These are phyloP conservation scores for Cylindrotheca fusiformis DNA, from an alignment of 108 stramenopile genomes.

Conservation along the genomic window DNA sequence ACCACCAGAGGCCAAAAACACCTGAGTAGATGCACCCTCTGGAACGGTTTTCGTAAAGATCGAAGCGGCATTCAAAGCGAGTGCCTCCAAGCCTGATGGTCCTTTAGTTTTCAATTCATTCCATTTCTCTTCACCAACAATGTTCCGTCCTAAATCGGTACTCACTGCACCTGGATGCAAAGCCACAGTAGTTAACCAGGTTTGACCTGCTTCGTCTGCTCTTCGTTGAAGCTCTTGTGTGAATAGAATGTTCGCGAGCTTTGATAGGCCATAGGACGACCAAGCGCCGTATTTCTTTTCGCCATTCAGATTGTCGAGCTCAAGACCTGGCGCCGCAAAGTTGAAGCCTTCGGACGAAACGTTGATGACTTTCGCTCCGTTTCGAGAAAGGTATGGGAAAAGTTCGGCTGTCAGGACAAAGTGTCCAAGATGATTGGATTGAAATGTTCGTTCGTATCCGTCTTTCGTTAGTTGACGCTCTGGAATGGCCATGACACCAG, in stretches of 20 bases:
- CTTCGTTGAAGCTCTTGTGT: constrained; percentile 70
- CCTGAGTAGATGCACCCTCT: constrained; percentile 66
- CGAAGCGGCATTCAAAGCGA: constrained; percentile 26
- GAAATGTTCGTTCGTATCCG: constrained; percentile 80
- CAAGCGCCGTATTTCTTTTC: constrained; percentile 64
- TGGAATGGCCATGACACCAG: constrained; percentile 89
- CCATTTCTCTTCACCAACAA: constrained; percentile 52
- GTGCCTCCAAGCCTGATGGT: constrained; percentile 23
- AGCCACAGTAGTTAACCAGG: constrained; percentile 45
- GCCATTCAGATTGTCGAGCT: constrained; percentile 63
- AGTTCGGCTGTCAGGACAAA: constrained; percentile 71
- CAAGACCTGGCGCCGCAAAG: constrained; percentile 40
- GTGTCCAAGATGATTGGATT: constrained; percentile 86
- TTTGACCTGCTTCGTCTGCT: constrained; percentile 41
- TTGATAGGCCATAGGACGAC: constrained; percentile 67
- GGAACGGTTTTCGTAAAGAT: constrained; percentile 45
- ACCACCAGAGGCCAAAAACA: constrained; percentile 52
- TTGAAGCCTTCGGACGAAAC: constrained; percentile 63
- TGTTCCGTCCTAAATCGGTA: constrained; percentile 63
- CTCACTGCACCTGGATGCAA: constrained; percentile 72
- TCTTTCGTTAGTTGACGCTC: constrained; percentile 63
- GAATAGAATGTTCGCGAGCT: constrained; percentile 81
- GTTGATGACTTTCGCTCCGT: constrained; percentile 61
- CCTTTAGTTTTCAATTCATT: constrained; percentile 42
- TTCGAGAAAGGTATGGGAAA: constrained; percentile 40